These are phyloP conservation scores for Blastocystis sp. DNA, from an alignment of 352 stramenopile genomes.

Conservation along the genomic window DNA sequence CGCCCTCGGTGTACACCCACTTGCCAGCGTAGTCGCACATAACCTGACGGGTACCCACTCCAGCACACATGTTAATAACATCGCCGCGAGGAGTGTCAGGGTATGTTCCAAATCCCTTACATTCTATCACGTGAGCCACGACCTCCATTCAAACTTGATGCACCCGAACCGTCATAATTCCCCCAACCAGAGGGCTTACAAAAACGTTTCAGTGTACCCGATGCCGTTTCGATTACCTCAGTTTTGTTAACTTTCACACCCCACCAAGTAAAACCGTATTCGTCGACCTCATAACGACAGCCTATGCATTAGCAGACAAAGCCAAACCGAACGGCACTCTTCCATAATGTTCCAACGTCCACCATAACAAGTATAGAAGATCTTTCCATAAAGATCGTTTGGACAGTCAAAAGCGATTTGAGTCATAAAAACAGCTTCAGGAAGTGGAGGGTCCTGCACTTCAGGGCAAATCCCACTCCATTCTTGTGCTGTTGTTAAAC, in stretches of 20 bases:
- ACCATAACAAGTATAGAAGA: slow-evolving; percentile 38
- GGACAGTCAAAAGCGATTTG: neutral
- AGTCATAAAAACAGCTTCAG: slow-evolving; percentile 8
- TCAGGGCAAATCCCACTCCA: neutral
- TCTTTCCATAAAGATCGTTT: slow-evolving; percentile 22
- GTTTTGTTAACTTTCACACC: slow-evolving; percentile 30
- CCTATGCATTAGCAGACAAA: neutral
- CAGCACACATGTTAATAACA: neutral
- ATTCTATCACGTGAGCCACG: neutral
- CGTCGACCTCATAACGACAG: slow-evolving; percentile 4
- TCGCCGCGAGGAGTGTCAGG: slow-evolving; percentile 11
- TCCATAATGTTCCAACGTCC: slow-evolving; percentile 22
- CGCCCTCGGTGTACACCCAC: neutral
- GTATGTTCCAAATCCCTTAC: neutral
- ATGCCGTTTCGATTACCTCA: neutral
- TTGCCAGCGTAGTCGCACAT: slow-evolving; percentile 18
- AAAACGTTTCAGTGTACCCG: slow-evolving; percentile 28
- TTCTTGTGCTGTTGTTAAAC: slow-evolving; percentile 29
- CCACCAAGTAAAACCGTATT: slow-evolving; percentile 27
- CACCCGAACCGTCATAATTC: slow-evolving; percentile 18
- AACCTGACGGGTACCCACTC: neutral
- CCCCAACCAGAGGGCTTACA: slow-evolving; percentile 14
- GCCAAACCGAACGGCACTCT: neutral
- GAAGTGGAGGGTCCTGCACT: slow-evolving; percentile 19
- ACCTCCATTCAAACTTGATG: neutral